These are phyloP conservation scores for Nematocida parisii DNA, from an alignment of 371 early-diverging fungal species.

Conservation along the genomic window DNA sequence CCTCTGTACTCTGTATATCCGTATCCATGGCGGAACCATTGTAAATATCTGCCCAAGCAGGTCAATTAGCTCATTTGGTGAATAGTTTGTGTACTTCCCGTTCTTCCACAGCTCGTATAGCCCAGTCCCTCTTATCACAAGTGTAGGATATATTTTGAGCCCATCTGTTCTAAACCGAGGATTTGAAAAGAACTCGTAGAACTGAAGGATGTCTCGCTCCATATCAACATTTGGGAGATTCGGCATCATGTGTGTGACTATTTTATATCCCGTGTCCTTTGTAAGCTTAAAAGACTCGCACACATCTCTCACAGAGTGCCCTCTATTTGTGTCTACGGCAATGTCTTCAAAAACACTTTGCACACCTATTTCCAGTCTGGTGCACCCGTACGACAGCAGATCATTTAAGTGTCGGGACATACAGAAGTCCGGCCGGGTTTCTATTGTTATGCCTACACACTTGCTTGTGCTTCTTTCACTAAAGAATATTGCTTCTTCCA, in stretches of 20 bases:
- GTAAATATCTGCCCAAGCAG: slow-evolving; percentile 90
- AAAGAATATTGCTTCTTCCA: slow-evolving; percentile 85
- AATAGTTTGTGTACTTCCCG: slow-evolving; percentile 92
- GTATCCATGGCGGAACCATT: slow-evolving; percentile 97
- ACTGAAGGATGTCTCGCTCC: slow-evolving; percentile 96
- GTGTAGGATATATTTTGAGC: slow-evolving; percentile 95
- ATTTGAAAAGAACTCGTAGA: slow-evolving; percentile 95
- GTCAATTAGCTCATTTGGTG: slow-evolving; percentile 93
- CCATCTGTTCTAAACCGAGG: slow-evolving; percentile 97
- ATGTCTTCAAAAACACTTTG: slow-evolving; percentile 99
- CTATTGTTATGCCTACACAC: slow-evolving; percentile 98
- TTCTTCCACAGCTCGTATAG: slow-evolving; percentile 98
- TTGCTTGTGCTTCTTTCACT: slow-evolving; percentile 90
- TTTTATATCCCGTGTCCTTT: slow-evolving; percentile 98
- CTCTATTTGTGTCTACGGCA: slow-evolving; percentile 94
- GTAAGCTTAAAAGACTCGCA: slow-evolving; percentile 89
- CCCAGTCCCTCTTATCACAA: slow-evolving; percentile 98
- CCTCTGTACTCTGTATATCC: slow-evolving; percentile 96
- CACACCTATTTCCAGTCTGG: slow-evolving; percentile 96
- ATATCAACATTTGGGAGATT: slow-evolving; percentile 98
- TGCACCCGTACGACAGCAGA: slow-evolving; percentile 98
- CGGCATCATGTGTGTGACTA: slow-evolving; percentile 99
- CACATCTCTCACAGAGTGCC: slow-evolving; percentile 96
- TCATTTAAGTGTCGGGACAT: slow-evolving; percentile 90
- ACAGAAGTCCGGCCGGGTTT: slow-evolving; percentile 98